Conservation (phyloP, 2,329 filamentous ascomycete species). For the Claviceps sorghi region DNA sequence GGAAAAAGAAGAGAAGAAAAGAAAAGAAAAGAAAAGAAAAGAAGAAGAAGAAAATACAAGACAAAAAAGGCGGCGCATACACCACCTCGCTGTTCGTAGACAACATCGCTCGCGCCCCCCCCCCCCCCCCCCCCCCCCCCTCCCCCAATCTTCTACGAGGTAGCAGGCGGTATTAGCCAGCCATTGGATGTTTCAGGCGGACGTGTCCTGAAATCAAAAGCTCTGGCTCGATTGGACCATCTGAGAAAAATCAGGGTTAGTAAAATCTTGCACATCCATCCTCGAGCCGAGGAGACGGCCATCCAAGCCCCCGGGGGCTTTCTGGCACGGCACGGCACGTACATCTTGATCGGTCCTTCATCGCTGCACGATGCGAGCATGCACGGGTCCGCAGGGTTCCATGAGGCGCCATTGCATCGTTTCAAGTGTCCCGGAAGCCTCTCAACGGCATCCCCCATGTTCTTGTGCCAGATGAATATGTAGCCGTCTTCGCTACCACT, state of each 20-base stretch:
- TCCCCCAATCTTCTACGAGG: conserved; percentile 6
- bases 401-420: conserved; percentile 75
- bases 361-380: conserved; percentile 90
- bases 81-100: background rate
- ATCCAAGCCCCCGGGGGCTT: background rate
- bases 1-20: background rate
- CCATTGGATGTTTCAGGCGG: conserved; percentile 7
- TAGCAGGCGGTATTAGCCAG: conserved; percentile 8
- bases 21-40: background rate
- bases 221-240: conserved; percentile 10
- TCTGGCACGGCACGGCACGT: conserved; percentile 22
- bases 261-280: background rate
- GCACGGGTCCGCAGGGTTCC: conserved; percentile 70
- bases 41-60: background rate
- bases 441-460: conserved; percentile 61
- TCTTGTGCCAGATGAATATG: conserved; percentile 85
- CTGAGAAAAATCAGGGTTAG: background rate
- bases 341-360: conserved; percentile 76
- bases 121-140: no score
- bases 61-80: background rate
- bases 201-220: conserved; percentile 9
- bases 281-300: no score
- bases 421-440: conserved; percentile 57
- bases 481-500: conserved; percentile 73
- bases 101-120: background rate